These are phyloP conservation scores for Ilex asprella DNA, from an alignment of 257 asterid genomes.

Conservation along the genomic window DNA sequence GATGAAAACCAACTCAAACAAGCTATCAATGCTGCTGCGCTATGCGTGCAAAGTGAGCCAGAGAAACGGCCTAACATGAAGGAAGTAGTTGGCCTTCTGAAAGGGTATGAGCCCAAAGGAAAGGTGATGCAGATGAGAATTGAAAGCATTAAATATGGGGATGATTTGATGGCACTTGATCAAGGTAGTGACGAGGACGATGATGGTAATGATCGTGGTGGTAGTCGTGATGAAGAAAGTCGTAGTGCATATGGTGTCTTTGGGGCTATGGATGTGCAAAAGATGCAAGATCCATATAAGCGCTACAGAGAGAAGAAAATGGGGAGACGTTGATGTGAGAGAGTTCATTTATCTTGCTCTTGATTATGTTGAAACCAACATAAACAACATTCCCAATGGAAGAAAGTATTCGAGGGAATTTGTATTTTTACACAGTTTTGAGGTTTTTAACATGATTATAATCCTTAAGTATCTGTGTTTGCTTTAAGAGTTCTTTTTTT, in stretches of 20 bases:
- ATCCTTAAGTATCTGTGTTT: no score
- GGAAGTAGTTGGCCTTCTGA: not conserved
- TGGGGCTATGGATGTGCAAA: slow-evolving; percentile 56
- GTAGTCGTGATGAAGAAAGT: slow-evolving; percentile 42
- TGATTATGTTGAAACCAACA: no score
- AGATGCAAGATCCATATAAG: slow-evolving; percentile 47
- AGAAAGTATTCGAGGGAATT: no score
- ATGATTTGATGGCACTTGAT: slow-evolving; percentile 62
- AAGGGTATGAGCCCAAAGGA: not conserved
- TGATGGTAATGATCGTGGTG: slow-evolving; percentile 2
- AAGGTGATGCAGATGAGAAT: not conserved
- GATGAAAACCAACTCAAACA: slow-evolving; percentile 37
- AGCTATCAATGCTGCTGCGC: not conserved
- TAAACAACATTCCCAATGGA: no score
- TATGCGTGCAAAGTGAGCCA: not conserved
- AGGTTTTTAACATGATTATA: no score
- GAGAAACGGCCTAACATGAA: not conserved
- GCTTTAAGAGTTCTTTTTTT: no score
- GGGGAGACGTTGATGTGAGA: slow-evolving; percentile 5
- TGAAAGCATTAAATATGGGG: slow-evolving; percentile 54
- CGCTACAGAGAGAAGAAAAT: slow-evolving; percentile 30
- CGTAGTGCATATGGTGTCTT: slow-evolving; percentile 65
- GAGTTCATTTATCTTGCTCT: not conserved
- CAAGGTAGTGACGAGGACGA: slow-evolving; percentile 44
- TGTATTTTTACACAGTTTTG: no score